Percentiles rank a stretch among this genome's conserved stretches.
These are phyloP conservation scores for Artemisia argyi DNA, from an alignment of 129 eudicot genomes.

Conservation along the genomic window DNA sequence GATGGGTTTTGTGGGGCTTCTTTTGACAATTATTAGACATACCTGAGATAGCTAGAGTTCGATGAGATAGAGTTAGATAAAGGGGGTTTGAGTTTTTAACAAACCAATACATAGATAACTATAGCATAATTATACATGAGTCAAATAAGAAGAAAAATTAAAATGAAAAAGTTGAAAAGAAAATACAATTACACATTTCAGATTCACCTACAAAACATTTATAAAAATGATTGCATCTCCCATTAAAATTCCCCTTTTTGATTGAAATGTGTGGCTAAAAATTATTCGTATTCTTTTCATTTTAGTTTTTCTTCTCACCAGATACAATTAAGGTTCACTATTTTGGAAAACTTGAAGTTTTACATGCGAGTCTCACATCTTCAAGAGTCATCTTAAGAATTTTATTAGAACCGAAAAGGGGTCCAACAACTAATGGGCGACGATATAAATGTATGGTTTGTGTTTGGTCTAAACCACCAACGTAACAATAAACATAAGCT, in stretches of 20 bases:
- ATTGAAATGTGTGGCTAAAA: too few relatives aligned
- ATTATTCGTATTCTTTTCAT: too few relatives aligned
- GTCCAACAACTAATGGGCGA: too few relatives aligned
- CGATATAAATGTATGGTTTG: background rate
- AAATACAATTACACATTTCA: too few relatives aligned
- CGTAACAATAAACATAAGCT: too few relatives aligned
- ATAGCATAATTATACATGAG: background rate
- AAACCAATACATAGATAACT: background rate
- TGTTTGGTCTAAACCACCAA: background rate
- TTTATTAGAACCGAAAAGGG: background rate
- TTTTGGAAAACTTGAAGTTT: background rate
- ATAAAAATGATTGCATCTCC: too few relatives aligned
- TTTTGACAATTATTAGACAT: constrained; percentile 5
- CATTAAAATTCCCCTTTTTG: too few relatives aligned
- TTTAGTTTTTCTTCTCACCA: too few relatives aligned
- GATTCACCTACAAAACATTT: too few relatives aligned
- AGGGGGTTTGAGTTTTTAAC: background rate
- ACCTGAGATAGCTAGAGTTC: background rate
- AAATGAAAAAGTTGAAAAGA: too few relatives aligned
- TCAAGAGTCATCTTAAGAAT: background rate
- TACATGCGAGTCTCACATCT: background rate
- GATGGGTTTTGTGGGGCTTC: constrained; percentile 2
- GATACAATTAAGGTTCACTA: background rate
- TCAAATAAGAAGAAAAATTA: too few relatives aligned
- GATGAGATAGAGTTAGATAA: background rate